Evolutionary conservation across 768 basidiomycete species (phyloP).

Genomic region (Butyriboletus loyo): DNA sequence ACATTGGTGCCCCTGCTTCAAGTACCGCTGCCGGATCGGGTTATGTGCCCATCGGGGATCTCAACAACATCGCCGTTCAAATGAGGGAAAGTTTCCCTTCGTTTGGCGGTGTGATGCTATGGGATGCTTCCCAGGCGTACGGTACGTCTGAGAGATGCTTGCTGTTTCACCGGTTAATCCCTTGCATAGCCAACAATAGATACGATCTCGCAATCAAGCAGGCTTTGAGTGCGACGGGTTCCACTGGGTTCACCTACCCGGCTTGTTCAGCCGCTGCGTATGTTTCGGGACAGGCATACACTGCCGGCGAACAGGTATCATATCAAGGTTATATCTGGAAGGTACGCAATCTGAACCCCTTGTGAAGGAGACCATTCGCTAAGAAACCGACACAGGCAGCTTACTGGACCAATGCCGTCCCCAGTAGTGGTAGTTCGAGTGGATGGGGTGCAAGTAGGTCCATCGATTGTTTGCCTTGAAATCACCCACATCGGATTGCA

Average conservation of each 20-base stretch:
- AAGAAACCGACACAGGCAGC: constrained; percentile 46
- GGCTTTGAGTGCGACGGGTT: constrained; percentile 55
- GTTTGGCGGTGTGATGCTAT: constrained; percentile 45
- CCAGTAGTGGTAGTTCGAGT: constrained; percentile 45
- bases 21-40: constrained; percentile 41
- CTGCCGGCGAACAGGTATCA: constrained; percentile 50
- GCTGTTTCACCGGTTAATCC: constrained; percentile 2
- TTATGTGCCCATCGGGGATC: constrained; percentile 31
- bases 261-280: constrained; percentile 56
- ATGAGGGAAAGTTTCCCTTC: constrained; percentile 40
- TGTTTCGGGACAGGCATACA: constrained; percentile 46
- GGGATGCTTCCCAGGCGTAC: constrained; percentile 44
- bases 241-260: constrained; percentile 67
- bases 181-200: constrained; percentile 47
- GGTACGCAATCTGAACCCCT: constrained; percentile 32
- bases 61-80: constrained; percentile 32
- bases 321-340: constrained; percentile 65
- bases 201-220: constrained; percentile 63
- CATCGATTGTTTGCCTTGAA: not conserved
- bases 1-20: constrained; percentile 42
- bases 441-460: constrained; percentile 65
- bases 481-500: constrained; percentile 1
- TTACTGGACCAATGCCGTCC: constrained; percentile 51
- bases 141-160: constrained; percentile 11
- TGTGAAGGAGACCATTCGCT: not conserved